A percentile compares a stretch with the other conserved stretches of the same genome.
Evolutionary conservation across 768 basidiomycete species (phyloP).

Genomic region (Neoboletus magnificus): DNA sequence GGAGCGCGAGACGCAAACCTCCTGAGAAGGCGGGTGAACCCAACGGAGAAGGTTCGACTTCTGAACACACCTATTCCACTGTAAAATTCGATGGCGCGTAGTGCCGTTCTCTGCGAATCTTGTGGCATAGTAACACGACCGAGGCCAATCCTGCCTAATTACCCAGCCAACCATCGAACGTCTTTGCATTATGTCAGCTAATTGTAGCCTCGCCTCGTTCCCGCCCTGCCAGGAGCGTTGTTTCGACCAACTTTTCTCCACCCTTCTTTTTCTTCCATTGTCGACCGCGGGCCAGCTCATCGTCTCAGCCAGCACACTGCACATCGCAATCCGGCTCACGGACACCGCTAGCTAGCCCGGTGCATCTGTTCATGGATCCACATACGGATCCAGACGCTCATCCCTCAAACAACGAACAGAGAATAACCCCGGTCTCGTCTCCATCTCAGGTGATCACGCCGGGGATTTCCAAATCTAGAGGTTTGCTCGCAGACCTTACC

Average conservation of each 20-base stretch:
- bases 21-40: constrained; percentile 39
- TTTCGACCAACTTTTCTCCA: constrained; percentile 3
- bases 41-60: not conserved
- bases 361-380: constrained; percentile 8
- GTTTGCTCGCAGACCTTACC: constrained; percentile 11
- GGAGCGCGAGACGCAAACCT: constrained; percentile 67
- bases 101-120: constrained; percentile 10
- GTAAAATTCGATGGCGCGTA: constrained; percentile 61
- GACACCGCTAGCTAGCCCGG: not conserved
- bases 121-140: not conserved
- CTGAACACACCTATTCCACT: constrained; percentile 62
- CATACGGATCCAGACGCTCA: not conserved
- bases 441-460: constrained; percentile 11
- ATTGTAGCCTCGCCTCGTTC: constrained; percentile 17
- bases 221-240: not conserved
- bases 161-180: constrained; percentile 5
- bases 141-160: constrained; percentile 1
- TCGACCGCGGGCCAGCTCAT: not conserved
- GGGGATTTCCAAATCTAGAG: constrained; percentile 6
- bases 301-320: not conserved
- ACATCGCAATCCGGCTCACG: not conserved
- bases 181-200: constrained; percentile 18
- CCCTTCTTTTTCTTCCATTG: constrained; percentile 1
- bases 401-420: constrained; percentile 2
- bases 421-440: not conserved